phyloP scores from a whole-genome alignment of 371 early-diverging fungal genomes.

The Apophysomyces ossiformis region DNA sequence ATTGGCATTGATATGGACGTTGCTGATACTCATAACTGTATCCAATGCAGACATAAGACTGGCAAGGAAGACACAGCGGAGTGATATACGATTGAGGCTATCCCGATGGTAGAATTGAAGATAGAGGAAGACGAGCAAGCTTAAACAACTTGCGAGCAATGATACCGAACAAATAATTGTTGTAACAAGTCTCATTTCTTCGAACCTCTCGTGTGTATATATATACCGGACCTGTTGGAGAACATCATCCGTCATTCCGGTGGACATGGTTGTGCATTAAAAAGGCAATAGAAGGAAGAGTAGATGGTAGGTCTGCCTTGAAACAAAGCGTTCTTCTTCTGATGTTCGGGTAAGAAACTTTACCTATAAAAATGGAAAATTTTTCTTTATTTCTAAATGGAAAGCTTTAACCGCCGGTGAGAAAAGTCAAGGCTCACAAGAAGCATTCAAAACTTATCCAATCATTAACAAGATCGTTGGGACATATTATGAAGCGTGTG shows the following conservation, averaged over 20 bases:
- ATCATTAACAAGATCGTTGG: no score
- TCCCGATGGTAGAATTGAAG: neutral
- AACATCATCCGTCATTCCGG: neutral
- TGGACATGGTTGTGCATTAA: no score
- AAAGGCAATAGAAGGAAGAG: no score
- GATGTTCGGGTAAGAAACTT: no score
- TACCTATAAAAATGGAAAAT: no score
- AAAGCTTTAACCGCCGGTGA: no score
- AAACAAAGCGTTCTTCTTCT: no score
- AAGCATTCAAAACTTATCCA: no score
- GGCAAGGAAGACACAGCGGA: slow-evolving; percentile 35
- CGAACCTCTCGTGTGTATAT: neutral
- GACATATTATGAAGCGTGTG: no score
- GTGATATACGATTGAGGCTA: slow-evolving; percentile 27
- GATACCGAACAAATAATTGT: neutral
- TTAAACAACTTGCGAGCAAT: neutral
- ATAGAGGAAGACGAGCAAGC: slow-evolving; percentile 1
- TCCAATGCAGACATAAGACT: slow-evolving; percentile 18
- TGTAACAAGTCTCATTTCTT: neutral
- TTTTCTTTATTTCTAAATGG: no score
- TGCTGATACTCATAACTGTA: slow-evolving; percentile 13
- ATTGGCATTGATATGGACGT: neutral
- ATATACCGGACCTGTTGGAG: neutral
- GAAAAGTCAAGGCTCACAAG: no score
- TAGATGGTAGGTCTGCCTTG: no score